Evolutionary conservation across 495 filamentous ascomycete species (phyloP), one percentile per base, ranked within the genome.

Genomic region (Penicillium goetzii): DNA sequence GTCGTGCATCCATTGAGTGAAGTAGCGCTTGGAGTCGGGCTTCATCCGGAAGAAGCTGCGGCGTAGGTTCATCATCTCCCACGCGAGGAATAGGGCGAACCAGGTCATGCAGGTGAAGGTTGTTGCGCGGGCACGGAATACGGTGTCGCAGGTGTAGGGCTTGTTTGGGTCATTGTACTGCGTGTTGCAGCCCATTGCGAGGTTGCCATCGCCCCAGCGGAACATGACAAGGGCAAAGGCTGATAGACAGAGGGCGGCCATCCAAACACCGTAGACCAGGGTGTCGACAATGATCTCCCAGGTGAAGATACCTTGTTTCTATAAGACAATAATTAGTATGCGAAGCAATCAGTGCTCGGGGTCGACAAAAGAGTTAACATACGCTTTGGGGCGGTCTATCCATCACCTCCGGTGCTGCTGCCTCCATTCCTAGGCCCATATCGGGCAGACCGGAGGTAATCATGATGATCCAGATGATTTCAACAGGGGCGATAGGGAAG

Each of bases 381-480:
- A 84, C 81, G 61, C 82, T 78, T 65, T 88, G 87, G 3, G 90
- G 89, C 9, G 87, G 86, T 2, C 89, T 84, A 34, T 74, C 67
- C 85, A 92, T 86, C 61, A 91, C 85, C 72, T 90, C 87, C 3
- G 87, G 78, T 2, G 85, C 84, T 1, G 88, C 87, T 23, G 78
- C 72, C 73, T 92, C 89, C 78, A 91, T 87, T 30, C 89, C 89
- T 15, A 92, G 77, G 25, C 89, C 89, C 84, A 92, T 90, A 64
- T 90, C 89, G 15, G 89, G 89, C 40, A 90, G 79, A 55, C 85
- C 85, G 30, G 88, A 90, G 1, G 89, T 91, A 51, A 90, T 81
- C 86, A 92, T 91, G 74, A 90, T 91, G 59, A 91, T 85, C 89
- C 89, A 91, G 10, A 92, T 78, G 62, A 91, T 90, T 67, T 92